Evolutionary conservation across 352 stramenopile species (phyloP).

Genomic region (Globisporangium spiculum): DNA sequence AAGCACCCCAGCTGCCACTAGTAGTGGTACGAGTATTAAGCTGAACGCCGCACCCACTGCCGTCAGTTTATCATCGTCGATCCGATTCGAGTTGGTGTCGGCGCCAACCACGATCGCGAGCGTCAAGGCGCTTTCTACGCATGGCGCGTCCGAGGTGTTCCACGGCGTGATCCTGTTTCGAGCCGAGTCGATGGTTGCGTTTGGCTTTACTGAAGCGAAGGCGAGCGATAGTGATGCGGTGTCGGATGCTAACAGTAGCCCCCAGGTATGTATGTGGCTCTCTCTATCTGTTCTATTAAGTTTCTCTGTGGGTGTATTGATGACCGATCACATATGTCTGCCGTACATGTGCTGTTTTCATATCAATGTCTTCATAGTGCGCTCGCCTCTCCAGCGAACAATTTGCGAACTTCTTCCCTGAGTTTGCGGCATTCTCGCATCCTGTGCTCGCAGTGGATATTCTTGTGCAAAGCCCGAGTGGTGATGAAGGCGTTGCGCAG

Average conservation of each 20-base stretch:
- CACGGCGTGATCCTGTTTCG: slow-evolving; percentile 64
- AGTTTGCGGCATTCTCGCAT: slow-evolving; percentile 56
- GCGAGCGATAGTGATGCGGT: background rate
- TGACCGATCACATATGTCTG: too few species aligned
- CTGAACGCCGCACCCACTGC: background rate
- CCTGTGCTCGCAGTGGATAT: slow-evolving; percentile 53
- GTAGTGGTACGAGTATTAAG: background rate
- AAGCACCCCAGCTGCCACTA: background rate
- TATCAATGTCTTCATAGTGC: slow-evolving; percentile 22
- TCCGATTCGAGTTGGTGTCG: slow-evolving; percentile 54
- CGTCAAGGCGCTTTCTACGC: slow-evolving; percentile 30
- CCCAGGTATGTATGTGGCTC: background rate
- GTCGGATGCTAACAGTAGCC: background rate
- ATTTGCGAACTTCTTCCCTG: slow-evolving; percentile 67
- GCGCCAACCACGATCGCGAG: slow-evolving; percentile 55
- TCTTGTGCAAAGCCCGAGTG: slow-evolving; percentile 14
- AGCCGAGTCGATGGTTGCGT: slow-evolving; percentile 50
- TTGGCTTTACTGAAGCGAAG: slow-evolving; percentile 54
- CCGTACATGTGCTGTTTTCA: background rate
- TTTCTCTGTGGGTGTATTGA: background rate
- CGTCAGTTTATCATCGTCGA: slow-evolving; percentile 10
- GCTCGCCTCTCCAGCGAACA: slow-evolving; percentile 54
- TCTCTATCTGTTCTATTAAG: too few species aligned
- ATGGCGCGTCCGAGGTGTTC: slow-evolving; percentile 31
- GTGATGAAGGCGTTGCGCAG: background rate